These are phyloP conservation scores for Neocucurbitaria cava DNA, from an alignment of 2,329 filamentous ascomycete genomes.

Conservation along the genomic window DNA sequence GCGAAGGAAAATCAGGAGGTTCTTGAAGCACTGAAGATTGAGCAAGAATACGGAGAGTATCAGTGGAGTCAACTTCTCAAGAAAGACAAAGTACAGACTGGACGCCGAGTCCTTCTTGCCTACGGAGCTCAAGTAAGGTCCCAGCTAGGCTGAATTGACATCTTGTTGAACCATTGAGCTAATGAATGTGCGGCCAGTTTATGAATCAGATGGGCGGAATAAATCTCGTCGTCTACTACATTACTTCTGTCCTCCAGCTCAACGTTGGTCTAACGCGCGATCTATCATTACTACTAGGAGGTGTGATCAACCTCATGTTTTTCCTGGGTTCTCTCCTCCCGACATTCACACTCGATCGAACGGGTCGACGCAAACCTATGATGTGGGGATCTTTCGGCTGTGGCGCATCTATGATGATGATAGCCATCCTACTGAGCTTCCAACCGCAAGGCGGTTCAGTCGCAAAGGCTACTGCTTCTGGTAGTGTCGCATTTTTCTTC, in stretches of 20 bases:
- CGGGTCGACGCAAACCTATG: conserved; percentile 40
- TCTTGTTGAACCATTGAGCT: no score
- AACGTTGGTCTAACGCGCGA: conserved; percentile 57
- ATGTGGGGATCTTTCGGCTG: conserved; percentile 44
- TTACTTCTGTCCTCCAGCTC: conserved; percentile 53
- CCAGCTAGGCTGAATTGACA: no score
- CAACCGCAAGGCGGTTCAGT: conserved; percentile 38
- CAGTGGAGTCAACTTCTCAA: conserved; percentile 49
- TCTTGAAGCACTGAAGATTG: conserved; percentile 45
- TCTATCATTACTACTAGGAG: conserved; percentile 56
- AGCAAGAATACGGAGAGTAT: conserved; percentile 49
- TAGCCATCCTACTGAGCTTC: conserved; percentile 54
- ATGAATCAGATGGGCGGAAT: conserved; percentile 52
- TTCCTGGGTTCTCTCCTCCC: conserved; percentile 41
- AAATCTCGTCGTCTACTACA: conserved; percentile 53
- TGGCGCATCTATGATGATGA: conserved; percentile 40
- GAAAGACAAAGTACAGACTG: conserved; percentile 50
- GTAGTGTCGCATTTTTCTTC: conserved; percentile 60
- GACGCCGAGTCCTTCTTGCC: conserved; percentile 48
- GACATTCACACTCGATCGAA: conserved; percentile 50
- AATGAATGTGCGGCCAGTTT: no score
- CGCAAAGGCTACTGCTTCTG: conserved; percentile 52
- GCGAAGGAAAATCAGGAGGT: conserved; percentile 56
- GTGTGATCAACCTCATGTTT: conserved; percentile 47
- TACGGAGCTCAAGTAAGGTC: no score